These are phyloP conservation scores for Pseudopediastrum boryanum DNA, from an alignment of 139 green algal species.

Conservation along the genomic window DNA sequence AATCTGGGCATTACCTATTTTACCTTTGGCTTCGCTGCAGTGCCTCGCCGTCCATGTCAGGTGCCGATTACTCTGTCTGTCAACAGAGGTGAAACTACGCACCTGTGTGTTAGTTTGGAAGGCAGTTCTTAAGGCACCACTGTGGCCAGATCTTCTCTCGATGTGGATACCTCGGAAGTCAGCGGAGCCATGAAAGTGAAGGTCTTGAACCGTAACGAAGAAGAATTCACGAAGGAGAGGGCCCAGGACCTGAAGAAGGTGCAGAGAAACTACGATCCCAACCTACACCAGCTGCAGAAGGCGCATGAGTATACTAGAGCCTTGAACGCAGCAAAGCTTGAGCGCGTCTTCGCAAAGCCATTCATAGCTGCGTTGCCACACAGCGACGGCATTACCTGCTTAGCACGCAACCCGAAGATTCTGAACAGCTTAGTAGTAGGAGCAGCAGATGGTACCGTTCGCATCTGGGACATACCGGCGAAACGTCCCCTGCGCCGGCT, in stretches of 20 bases:
- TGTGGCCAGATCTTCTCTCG: too few relatives aligned
- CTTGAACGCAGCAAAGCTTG: slow-evolving; percentile 92
- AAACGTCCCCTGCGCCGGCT: slow-evolving; percentile 74
- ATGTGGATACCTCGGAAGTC: too few relatives aligned
- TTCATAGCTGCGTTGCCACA: slow-evolving; percentile 92
- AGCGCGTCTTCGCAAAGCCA: slow-evolving; percentile 96
- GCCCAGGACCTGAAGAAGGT: slow-evolving; percentile 83
- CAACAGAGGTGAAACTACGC: too few relatives aligned
- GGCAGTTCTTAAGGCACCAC: too few relatives aligned
- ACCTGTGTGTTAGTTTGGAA: too few relatives aligned
- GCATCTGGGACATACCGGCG: slow-evolving; percentile 90
- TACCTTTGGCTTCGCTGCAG: too few relatives aligned
- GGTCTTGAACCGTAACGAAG: slow-evolving; percentile 85
- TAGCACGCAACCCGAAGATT: slow-evolving; percentile 77
- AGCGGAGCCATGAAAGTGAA: slow-evolving; percentile 89
- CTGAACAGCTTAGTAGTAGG: slow-evolving; percentile 86
- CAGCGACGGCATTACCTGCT: slow-evolving; percentile 87
- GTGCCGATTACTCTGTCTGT: too few relatives aligned
- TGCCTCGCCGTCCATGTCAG: too few relatives aligned
- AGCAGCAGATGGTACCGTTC: slow-evolving; percentile 69
- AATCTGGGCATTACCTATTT: too few relatives aligned
- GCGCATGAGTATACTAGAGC: slow-evolving; percentile 94
- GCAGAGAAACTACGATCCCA: slow-evolving; percentile 92
- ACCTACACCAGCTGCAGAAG: slow-evolving; percentile 86
- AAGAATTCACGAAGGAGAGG: slow-evolving; percentile 82